phyloP scores from a whole-genome alignment of 306 rosid species.

The Trifolium fragiferum region DNA sequence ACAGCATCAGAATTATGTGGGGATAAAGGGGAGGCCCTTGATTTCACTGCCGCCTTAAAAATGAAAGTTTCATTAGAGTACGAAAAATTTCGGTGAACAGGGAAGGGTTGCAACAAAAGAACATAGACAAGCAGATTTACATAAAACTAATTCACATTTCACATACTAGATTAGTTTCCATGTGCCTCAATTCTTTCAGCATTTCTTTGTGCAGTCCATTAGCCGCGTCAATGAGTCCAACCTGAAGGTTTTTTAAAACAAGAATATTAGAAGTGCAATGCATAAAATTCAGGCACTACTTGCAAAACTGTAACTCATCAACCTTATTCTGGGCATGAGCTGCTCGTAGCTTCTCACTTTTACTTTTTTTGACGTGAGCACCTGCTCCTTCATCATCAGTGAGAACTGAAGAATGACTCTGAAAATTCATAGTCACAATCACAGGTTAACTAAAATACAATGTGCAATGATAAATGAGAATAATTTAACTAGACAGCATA shows the following conservation, averaged over 20 bases:
- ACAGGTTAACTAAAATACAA: constrained; percentile 17
- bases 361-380: constrained; percentile 54
- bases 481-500: constrained; percentile 17
- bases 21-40: constrained; percentile 56
- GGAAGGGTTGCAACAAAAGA: constrained; percentile 14
- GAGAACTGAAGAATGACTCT: constrained; percentile 92
- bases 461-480: not conserved
- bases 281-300: constrained; percentile 24
- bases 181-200: constrained; percentile 70
- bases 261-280: constrained; percentile 36
- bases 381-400: constrained; percentile 87
- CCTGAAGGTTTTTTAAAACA: constrained; percentile 55
- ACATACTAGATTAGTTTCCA: constrained; percentile 74
- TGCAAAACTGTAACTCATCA: constrained; percentile 30
- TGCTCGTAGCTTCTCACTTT: constrained; percentile 57
- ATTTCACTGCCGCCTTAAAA: constrained; percentile 66
- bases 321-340: constrained; percentile 75
- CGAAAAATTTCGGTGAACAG: constrained; percentile 23
- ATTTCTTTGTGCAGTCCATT: constrained; percentile 60
- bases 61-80: constrained; percentile 31
- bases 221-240: constrained; percentile 52
- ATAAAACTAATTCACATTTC: constrained; percentile 39
- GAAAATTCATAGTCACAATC: constrained; percentile 44
- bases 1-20: constrained; percentile 53
- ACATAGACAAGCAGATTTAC: constrained; percentile 28